phyloP scores from a whole-genome alignment of 805 yeast species.

The Kazachstania taianensis region DNA sequence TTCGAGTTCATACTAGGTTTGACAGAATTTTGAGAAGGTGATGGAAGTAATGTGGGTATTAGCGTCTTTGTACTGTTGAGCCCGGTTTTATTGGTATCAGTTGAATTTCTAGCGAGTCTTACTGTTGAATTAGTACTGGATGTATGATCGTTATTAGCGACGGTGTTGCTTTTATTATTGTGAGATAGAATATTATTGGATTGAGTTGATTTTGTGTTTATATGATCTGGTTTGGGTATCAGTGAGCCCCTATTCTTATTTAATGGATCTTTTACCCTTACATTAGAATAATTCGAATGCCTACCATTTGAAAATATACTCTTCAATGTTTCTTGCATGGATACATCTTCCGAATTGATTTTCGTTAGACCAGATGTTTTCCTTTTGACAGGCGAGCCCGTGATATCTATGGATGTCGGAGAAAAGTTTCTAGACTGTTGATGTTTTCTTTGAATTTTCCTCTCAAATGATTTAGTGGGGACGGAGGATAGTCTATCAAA shows the following conservation, averaged over 20 bases:
- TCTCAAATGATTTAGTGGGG: conserved; percentile 27
- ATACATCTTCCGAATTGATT: conserved; percentile 10
- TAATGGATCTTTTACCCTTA: background rate
- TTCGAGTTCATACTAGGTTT: background rate
- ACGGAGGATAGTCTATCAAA: conserved; percentile 24
- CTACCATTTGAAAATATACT: conserved; percentile 18
- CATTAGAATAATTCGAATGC: background rate
- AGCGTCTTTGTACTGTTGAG: background rate
- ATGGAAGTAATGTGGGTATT: background rate
- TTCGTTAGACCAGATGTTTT: conserved; percentile 8
- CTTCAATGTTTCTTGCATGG: conserved; percentile 23
- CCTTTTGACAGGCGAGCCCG: conserved; percentile 25
- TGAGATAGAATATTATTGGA: too few relatives aligned
- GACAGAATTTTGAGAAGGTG: background rate
- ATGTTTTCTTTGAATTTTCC: conserved; percentile 9
- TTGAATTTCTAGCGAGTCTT: too few relatives aligned
- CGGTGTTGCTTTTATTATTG: background rate
- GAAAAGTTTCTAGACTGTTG: conserved; percentile 5
- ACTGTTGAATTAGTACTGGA: background rate
- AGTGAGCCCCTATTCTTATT: conserved; percentile 5
- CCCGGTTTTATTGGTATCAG: too few relatives aligned
- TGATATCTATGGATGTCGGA: conserved; percentile 18
- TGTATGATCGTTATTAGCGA: background rate
- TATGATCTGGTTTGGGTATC: conserved; percentile 5
- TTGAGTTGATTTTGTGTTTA: too few relatives aligned